Conservation (phyloP, 2,329 filamentous ascomycete species). For the Aspergillus floridensis region DNA sequence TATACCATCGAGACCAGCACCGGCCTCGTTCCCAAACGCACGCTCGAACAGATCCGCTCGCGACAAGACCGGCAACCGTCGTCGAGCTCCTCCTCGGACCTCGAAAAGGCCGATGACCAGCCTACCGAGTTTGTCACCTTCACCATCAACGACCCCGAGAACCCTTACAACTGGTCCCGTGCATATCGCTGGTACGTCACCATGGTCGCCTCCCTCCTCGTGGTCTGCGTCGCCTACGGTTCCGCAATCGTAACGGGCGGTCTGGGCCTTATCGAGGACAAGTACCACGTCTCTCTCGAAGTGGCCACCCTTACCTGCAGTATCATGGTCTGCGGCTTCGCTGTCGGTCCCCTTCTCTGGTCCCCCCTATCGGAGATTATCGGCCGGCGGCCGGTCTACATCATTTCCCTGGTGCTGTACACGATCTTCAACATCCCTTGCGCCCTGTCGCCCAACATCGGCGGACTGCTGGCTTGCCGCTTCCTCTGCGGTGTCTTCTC, state of each 20-base stretch:
- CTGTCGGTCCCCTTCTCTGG: constrained; percentile 48
- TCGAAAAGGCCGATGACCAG: constrained; percentile 26
- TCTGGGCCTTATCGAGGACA: constrained; percentile 58
- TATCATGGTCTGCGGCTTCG: constrained; percentile 75
- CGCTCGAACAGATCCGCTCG: constrained; percentile 12
- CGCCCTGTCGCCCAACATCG: constrained; percentile 33
- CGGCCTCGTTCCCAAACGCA: constrained; percentile 13
- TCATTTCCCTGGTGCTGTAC: constrained; percentile 33
- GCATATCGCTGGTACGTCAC: constrained; percentile 74
- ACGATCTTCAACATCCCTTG: constrained; percentile 38
- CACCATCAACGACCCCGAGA: constrained; percentile 63
- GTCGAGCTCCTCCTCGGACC: constrained; percentile 13
- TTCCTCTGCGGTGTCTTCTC: constrained; percentile 34
- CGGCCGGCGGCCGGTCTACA: constrained; percentile 33
- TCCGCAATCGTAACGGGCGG: constrained; percentile 75
- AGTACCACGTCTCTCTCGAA: constrained; percentile 69
- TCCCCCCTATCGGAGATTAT: constrained; percentile 33
- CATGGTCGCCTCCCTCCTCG: constrained; percentile 72
- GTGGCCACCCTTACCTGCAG: constrained; percentile 68
- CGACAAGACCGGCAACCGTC: neutral
- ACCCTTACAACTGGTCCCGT: constrained; percentile 78
- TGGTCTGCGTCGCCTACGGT: constrained; percentile 66
- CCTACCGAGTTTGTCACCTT: constrained; percentile 58
- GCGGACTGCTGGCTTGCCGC: constrained; percentile 27
- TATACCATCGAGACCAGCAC: constrained; percentile 15